Percentiles rank a stretch among this genome's conserved stretches.
These are phyloP conservation scores for Coniochaeta ligniaria DNA, from an alignment of 2,329 filamentous ascomycete species.

Conservation along the genomic window DNA sequence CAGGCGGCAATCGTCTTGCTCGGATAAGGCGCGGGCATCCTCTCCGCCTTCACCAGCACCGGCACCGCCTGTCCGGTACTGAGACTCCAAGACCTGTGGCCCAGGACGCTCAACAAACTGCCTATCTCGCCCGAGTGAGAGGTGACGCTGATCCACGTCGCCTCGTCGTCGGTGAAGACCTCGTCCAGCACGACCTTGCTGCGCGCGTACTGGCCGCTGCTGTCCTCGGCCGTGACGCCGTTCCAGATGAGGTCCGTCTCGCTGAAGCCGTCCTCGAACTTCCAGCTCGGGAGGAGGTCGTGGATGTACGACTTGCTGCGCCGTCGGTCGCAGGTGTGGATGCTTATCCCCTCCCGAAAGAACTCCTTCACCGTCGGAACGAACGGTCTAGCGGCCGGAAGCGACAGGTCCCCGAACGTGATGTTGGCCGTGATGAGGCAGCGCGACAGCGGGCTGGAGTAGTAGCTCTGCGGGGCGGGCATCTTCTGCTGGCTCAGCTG, in stretches of 20 bases:
- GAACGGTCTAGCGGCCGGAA: slow-evolving; percentile 46
- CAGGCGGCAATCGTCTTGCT: slow-evolving; percentile 17
- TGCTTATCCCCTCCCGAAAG: slow-evolving; percentile 58
- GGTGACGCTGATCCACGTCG: slow-evolving; percentile 52
- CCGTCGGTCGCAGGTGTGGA: slow-evolving; percentile 62
- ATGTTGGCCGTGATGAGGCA: slow-evolving; percentile 56
- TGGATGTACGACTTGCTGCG: slow-evolving; percentile 46
- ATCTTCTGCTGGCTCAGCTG: slow-evolving; percentile 45
- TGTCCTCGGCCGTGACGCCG: slow-evolving; percentile 31
- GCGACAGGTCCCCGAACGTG: slow-evolving; percentile 47
- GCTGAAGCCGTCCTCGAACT: slow-evolving; percentile 53
- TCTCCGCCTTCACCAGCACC: slow-evolving; percentile 54
- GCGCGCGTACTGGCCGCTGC: slow-evolving; percentile 39
- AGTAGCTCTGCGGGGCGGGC: slow-evolving; percentile 56
- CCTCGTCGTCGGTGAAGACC: slow-evolving; percentile 44
- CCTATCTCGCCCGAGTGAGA: slow-evolving; percentile 52
- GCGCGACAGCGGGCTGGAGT: slow-evolving; percentile 55
- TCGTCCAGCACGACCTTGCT: slow-evolving; percentile 46
- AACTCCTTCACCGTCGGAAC: slow-evolving; percentile 55
- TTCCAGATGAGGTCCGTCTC: slow-evolving; percentile 45
- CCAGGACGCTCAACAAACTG: slow-evolving; percentile 21
- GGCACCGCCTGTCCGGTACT: slow-evolving; percentile 63
- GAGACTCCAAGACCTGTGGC: slow-evolving; percentile 54
- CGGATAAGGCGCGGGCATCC: slow-evolving; percentile 21
- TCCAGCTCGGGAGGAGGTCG: slow-evolving; percentile 41